Evolutionary conservation across 345 rosid species (phyloP).

Genomic region (Salix koriyanagi): DNA sequence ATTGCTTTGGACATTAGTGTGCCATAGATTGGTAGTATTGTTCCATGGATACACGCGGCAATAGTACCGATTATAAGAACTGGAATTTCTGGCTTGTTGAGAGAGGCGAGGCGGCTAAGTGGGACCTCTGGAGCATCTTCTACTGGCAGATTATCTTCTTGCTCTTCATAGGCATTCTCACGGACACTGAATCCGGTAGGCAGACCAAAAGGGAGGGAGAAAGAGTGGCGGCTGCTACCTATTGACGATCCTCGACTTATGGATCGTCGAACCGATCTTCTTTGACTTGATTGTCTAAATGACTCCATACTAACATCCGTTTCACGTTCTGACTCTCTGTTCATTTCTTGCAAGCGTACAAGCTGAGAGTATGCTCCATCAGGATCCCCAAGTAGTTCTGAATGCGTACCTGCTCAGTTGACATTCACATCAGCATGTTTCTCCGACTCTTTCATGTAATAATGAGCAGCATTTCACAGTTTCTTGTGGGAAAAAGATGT

Average conservation of each 20-base stretch:
- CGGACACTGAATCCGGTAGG: slow-evolving; percentile 42
- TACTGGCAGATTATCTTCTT: slow-evolving; percentile 25
- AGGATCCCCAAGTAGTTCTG: slow-evolving; percentile 48
- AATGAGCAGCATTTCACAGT: neutral
- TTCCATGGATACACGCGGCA: slow-evolving; percentile 31
- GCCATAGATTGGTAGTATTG: slow-evolving; percentile 60
- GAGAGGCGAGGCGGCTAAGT: slow-evolving; percentile 32
- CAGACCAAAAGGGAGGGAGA: slow-evolving; percentile 52
- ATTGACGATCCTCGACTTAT: slow-evolving; percentile 23
- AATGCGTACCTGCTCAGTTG: slow-evolving; percentile 48
- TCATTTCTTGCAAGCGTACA: slow-evolving; percentile 59
- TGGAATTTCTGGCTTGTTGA: slow-evolving; percentile 42
- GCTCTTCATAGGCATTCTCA: slow-evolving; percentile 26
- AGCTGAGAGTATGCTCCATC: slow-evolving; percentile 85
- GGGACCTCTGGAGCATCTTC: slow-evolving; percentile 34
- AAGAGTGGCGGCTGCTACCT: slow-evolving; percentile 38
- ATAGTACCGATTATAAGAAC: slow-evolving; percentile 27
- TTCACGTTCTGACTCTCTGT: slow-evolving; percentile 21
- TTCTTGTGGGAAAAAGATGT: neutral
- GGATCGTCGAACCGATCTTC: slow-evolving; percentile 13
- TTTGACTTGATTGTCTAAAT: slow-evolving; percentile 22
- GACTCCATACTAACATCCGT: slow-evolving; percentile 10
- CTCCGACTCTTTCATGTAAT: neutral
- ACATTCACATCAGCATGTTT: neutral
- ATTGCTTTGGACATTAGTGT: slow-evolving; percentile 52